A percentile compares a stretch with the other conserved stretches of the same genome.
These are phyloP conservation scores for Verticillium nonalfalfae DNA, from an alignment of 2,329 filamentous ascomycete genomes.

Conservation along the genomic window DNA sequence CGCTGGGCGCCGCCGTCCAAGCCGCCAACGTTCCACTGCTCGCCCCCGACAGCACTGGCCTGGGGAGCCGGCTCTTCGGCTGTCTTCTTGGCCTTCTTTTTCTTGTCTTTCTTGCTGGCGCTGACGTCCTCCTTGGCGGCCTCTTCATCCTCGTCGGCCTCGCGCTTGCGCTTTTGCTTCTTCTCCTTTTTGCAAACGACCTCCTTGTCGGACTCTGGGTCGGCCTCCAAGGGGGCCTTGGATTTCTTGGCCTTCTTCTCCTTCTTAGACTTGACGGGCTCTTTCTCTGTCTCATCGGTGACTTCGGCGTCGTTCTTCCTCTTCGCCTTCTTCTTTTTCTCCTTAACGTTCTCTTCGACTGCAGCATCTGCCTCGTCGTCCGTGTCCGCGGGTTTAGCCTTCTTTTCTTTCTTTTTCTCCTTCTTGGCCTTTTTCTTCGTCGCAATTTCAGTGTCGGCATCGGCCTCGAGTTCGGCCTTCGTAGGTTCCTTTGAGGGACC, in stretches of 20 bases:
- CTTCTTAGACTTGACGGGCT: constrained; percentile 15
- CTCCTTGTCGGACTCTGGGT: constrained; percentile 12
- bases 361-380: not conserved
- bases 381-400: constrained; percentile 1
- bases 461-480: not conserved
- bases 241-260: constrained; percentile 9
- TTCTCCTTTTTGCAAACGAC: constrained; percentile 14
- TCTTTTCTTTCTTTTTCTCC: constrained; percentile 17
- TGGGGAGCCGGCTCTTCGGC: constrained; percentile 15
- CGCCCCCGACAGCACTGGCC: constrained; percentile 17
- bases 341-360: constrained; percentile 3
- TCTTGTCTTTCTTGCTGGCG: constrained; percentile 17
- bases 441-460: constrained; percentile 8
- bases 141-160: constrained; percentile 11
- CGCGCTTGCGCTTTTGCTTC: constrained; percentile 15
- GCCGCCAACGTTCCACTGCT: constrained; percentile 46
- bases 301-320: constrained; percentile 6
- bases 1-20: constrained; percentile 44
- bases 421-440: constrained; percentile 29
- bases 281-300: constrained; percentile 5
- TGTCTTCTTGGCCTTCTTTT: constrained; percentile 15
- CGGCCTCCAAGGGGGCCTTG: not conserved
- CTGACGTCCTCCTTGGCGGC: constrained; percentile 19
- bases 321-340: constrained; percentile 13
- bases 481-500: constrained; percentile 4